Percentiles rank a stretch among this genome's conserved stretches.
These are phyloP conservation scores for Trichophyton benhamiae DNA, from an alignment of 2,329 filamentous ascomycete genomes.

Conservation along the genomic window DNA sequence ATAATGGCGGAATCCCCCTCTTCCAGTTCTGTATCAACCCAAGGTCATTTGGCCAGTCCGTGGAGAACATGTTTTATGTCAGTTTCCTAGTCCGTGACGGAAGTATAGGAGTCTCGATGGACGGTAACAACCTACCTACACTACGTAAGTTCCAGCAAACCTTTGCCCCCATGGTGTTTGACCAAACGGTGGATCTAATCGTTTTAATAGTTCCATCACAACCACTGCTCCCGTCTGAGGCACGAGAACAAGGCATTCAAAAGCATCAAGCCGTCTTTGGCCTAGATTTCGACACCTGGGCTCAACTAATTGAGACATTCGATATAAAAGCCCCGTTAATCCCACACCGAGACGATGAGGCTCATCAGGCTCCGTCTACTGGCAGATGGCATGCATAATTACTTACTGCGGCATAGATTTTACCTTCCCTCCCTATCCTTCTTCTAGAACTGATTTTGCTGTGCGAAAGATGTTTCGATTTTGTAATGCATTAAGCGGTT, in stretches of 20 bases:
- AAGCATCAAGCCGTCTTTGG: constrained; percentile 80
- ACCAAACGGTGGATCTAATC: constrained; percentile 1
- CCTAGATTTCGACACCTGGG: constrained; percentile 76
- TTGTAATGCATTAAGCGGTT: neutral
- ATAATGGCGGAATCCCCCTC: constrained; percentile 60
- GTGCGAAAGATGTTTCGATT: neutral
- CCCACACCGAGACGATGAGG: constrained; percentile 57
- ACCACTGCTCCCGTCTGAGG: constrained; percentile 34
- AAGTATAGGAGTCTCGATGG: constrained; percentile 58
- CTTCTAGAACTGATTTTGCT: constrained; percentile 3
- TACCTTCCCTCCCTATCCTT: neutral
- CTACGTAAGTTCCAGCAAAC: constrained; percentile 50
- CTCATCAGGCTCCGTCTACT: neutral
- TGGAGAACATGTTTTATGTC: constrained; percentile 95
- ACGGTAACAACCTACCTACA: constrained; percentile 63
- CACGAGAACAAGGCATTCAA: constrained; percentile 42
- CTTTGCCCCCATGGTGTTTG: neutral
- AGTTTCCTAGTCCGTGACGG: constrained; percentile 89
- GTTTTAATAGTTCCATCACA: constrained; percentile 31
- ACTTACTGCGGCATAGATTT: neutral
- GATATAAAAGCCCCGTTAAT: constrained; percentile 72
- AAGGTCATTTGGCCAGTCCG: constrained; percentile 77
- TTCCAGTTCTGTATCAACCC: constrained; percentile 88
- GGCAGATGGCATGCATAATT: constrained; percentile 1
- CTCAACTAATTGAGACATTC: constrained; percentile 62